Evolutionary conservation across 441 rosid species (phyloP).

Genomic region (Aquilaria agallochum): DNA sequence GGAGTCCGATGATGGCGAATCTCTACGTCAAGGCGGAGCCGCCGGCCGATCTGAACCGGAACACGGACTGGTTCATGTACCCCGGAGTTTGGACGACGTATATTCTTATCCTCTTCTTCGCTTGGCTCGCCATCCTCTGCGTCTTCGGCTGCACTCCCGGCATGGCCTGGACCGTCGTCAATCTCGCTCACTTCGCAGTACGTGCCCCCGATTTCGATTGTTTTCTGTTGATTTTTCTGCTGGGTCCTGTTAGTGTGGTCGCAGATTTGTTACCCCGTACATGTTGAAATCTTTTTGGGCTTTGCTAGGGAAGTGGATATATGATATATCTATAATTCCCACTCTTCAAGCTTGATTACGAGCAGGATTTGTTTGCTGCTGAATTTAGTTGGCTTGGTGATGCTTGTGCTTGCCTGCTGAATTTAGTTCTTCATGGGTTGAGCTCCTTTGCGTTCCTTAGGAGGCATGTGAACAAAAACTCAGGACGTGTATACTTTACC

Average conservation of each 20-base stretch:
- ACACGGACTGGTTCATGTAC: conserved; percentile 94
- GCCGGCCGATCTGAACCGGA: conserved; percentile 80
- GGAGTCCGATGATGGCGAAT: conserved; percentile 25
- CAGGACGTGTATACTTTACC: no score
- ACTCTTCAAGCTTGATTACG: no score
- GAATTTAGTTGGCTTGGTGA: no score
- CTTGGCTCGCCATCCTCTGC: conserved; percentile 76
- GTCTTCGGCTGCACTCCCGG: conserved; percentile 76
- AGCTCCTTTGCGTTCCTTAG: no score
- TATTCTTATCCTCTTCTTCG: conserved; percentile 66
- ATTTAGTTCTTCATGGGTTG: no score
- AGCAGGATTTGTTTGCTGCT: no score
- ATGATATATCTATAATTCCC: no score
- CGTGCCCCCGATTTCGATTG: conserved; percentile 5
- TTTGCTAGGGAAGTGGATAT: no score
- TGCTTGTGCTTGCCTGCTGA: no score
- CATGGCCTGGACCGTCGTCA: conserved; percentile 90
- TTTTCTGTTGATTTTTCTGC: not conserved
- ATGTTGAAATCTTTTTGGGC: no score
- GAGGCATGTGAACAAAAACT: no score
- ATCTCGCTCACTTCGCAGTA: conserved; percentile 74
- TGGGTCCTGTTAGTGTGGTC: not conserved
- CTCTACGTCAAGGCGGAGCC: conserved; percentile 78
- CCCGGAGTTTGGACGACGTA: conserved; percentile 92
- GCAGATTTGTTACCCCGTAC: no score